A percentile compares a stretch with the other conserved stretches of the same genome.
Conservation (phyloP, 2,329 filamentous ascomycete genomes). For the Pseudocercospora pini-densiflorae region DNA sequence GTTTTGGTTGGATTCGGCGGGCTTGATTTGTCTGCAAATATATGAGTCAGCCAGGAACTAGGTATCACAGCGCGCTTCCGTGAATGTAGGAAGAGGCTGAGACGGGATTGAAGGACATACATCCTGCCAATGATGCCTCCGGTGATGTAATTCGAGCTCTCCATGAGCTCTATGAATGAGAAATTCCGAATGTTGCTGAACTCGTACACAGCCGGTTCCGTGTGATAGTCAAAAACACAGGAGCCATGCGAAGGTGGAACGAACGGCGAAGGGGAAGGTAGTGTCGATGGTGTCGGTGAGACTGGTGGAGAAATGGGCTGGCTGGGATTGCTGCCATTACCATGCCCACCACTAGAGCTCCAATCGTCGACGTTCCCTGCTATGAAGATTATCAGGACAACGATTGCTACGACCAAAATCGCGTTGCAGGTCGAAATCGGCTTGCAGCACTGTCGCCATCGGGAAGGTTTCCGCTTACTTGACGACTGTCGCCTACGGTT, state of each 20-base stretch:
- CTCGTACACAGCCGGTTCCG: neutral
- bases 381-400: slow-evolving; percentile 14
- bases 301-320: neutral
- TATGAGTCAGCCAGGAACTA: neutral
- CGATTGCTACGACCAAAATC: slow-evolving; percentile 18
- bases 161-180: slow-evolving; percentile 34
- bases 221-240: slow-evolving; percentile 14
- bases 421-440: slow-evolving; percentile 21
- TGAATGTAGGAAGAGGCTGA: neutral
- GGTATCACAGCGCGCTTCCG: neutral
- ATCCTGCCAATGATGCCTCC: slow-evolving; percentile 45
- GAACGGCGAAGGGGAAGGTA: slow-evolving; percentile 2
- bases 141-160: slow-evolving; percentile 24
- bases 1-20: slow-evolving; percentile 41
- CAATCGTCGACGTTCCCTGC: neutral
- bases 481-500: slow-evolving; percentile 7
- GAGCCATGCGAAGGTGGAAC: slow-evolving; percentile 13
- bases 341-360: neutral
- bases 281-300: slow-evolving; percentile 4
- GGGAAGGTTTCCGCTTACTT: neutral
- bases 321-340: neutral
- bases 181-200: slow-evolving; percentile 29
- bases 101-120: slow-evolving; percentile 33
- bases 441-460: slow-evolving; percentile 13
- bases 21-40: slow-evolving; percentile 7